phyloP scores from a whole-genome alignment of 2,329 filamentous ascomycete genomes.

The Aspergillus ochraceus region DNA sequence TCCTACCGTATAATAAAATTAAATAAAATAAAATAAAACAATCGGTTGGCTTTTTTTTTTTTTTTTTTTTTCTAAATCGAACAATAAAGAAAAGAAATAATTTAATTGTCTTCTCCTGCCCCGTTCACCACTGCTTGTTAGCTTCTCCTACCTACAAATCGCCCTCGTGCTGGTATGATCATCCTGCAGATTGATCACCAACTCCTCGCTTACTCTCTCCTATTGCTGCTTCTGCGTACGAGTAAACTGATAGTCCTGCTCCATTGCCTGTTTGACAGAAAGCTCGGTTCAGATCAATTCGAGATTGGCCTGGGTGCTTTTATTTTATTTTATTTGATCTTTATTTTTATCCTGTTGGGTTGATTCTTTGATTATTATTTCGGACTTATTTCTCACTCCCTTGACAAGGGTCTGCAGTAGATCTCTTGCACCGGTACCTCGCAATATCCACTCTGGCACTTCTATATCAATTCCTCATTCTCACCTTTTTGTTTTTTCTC shows the following conservation, averaged over 20 bases:
- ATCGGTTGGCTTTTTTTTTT: too few species aligned
- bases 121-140: neutral
- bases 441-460: constrained; percentile 12
- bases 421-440: constrained; percentile 8
- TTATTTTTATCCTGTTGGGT: neutral
- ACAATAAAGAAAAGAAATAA: neutral
- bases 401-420: constrained; percentile 5
- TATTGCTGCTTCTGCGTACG: neutral
- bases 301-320: neutral
- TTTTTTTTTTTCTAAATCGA: too few species aligned
- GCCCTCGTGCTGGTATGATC: constrained; percentile 9
- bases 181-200: constrained; percentile 9
- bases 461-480: constrained; percentile 11
- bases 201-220: constrained; percentile 8
- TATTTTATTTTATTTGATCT: neutral
- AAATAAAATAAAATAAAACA: neutral
- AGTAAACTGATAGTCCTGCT: constrained; percentile 1
- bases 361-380: neutral
- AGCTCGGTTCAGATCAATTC: neutral
- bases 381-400: neutral
- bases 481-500: neutral
- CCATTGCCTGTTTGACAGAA: neutral
- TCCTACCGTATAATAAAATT: neutral
- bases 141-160: neutral
- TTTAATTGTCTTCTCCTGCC: neutral